A percentile compares a stretch with the other conserved stretches of the same genome.
phyloP scores from a whole-genome alignment of 306 rosid species.

The Phaseolus lunatus region DNA sequence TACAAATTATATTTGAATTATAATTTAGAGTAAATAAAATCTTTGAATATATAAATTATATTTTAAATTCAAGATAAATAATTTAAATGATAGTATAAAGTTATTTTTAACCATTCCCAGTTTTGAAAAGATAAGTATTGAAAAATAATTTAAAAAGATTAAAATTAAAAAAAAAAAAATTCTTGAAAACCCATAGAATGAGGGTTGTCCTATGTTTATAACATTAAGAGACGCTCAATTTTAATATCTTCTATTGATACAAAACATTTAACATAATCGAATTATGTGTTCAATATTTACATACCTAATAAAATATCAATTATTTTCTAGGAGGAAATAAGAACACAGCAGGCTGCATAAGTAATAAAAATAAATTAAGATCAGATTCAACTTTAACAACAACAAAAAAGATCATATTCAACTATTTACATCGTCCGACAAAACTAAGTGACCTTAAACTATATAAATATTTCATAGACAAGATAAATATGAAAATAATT shows the following conservation, averaged over 20 bases:
- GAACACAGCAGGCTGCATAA: not conserved
- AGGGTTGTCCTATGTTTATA: not conserved
- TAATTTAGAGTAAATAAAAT: too few species aligned
- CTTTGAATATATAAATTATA: too few species aligned
- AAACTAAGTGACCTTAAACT: not conserved
- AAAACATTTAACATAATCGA: too few species aligned
- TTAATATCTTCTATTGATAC: not conserved
- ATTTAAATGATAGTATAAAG: too few species aligned
- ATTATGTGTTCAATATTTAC: not conserved
- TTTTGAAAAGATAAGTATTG: too few species aligned
- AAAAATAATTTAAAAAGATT: too few species aligned
- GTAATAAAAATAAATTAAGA: constrained; percentile 11
- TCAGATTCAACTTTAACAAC: not conserved
- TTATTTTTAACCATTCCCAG: too few species aligned
- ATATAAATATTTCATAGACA: not conserved
- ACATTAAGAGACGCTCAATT: not conserved
- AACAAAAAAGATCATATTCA: not conserved
- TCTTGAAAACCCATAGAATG: too few species aligned
- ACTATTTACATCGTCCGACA: not conserved
- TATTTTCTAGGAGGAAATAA: not conserved
- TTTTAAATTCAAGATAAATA: too few species aligned
- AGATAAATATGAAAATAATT: constrained; percentile 21
- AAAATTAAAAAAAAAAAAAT: too few species aligned
- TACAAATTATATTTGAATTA: too few species aligned
- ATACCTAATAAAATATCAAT: not conserved